Evolutionary conservation across 306 rosid genomes (phyloP), one percentile per base, ranked within the genome.

Genomic region (Cicer yamashitae): DNA sequence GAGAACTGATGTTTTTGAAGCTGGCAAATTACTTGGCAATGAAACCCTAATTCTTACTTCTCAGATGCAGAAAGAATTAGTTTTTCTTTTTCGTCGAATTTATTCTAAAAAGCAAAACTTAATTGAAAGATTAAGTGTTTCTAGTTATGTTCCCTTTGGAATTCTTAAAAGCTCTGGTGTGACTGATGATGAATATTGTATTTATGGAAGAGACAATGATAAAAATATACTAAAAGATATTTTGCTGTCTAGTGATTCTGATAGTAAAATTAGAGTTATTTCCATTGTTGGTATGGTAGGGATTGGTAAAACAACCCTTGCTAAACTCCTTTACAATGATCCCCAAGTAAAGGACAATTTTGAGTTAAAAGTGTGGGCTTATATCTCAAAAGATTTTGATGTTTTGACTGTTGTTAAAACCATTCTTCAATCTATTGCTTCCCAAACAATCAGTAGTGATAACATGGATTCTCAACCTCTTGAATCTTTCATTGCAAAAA

Each of bases 351-450:
- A 53, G 1, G 4, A 30, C 1, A 62, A 64, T 30, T 79, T 79
- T 79, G 51, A 5, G 30, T 3, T 79, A 9, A 72, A 25, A 45
- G 34, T 2, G 9, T 78, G 83, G 81, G 67, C 30, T 1, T 34
- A 40, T 17, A 81, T 85, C 5, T 78, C 88, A 37, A 52, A 79
- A 7, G 75, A 76, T 13, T 85, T 82, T 75, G 82, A 82, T 71
- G 67, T 34, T 2, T 50, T 63, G 34, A 68, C 52, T 56, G 53
- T 43, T 12, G 5, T 48, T 5, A 12, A 65, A 65, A 44, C 14
- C 52, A 12, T 17, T 72, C 81, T 81, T 17, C 34, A 72, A 44
- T 75, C 84, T 11, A 63, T 82, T 30, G 17, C 3, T 66, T 11
- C 39, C 58, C 52, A 57, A 5, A 7, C 44, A 17, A 13, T 56